phyloP scores from a whole-genome alignment of 148 eudicot species.

The Silene conica region DNA sequence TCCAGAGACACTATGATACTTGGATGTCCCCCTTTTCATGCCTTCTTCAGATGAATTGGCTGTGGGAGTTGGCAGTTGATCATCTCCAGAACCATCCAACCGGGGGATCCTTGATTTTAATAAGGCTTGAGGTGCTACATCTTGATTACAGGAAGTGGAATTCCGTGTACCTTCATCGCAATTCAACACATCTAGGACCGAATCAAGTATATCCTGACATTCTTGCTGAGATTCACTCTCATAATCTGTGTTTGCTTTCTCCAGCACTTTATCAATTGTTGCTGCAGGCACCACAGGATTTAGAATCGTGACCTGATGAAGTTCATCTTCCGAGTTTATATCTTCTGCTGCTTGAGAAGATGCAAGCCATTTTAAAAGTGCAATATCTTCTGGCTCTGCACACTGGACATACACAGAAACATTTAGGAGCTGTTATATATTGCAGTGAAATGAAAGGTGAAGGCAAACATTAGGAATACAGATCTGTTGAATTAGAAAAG shows the following conservation, averaged over 20 bases:
- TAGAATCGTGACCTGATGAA: constrained; percentile 56
- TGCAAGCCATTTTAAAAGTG: constrained; percentile 90
- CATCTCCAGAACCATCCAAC: constrained; percentile 70
- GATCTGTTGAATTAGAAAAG: neutral
- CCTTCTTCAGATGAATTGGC: constrained; percentile 28
- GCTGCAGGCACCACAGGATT: constrained; percentile 72
- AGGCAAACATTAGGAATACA: neutral
- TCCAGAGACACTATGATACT: constrained; percentile 16
- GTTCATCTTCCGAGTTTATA: constrained; percentile 89
- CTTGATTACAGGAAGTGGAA: constrained; percentile 24
- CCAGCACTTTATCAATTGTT: constrained; percentile 59
- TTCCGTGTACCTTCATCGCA: constrained; percentile 33
- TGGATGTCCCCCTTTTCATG: constrained; percentile 30
- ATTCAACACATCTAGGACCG: constrained; percentile 38
- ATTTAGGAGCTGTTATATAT: neutral
- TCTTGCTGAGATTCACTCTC: constrained; percentile 84
- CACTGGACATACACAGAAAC: constrained; percentile 25
- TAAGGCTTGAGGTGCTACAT: constrained; percentile 16
- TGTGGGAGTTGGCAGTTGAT: constrained; percentile 27
- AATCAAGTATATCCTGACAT: constrained; percentile 97
- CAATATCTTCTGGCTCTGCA: constrained; percentile 61
- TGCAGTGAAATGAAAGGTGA: constrained; percentile 3
- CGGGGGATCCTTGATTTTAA: constrained; percentile 50
- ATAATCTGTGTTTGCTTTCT: constrained; percentile 69
- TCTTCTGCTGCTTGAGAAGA: constrained; percentile 93